Base-by-base conservation (phyloP, 2,329 filamentous ascomycete genomes). In the Talaromyces verruculosus region DNA sequence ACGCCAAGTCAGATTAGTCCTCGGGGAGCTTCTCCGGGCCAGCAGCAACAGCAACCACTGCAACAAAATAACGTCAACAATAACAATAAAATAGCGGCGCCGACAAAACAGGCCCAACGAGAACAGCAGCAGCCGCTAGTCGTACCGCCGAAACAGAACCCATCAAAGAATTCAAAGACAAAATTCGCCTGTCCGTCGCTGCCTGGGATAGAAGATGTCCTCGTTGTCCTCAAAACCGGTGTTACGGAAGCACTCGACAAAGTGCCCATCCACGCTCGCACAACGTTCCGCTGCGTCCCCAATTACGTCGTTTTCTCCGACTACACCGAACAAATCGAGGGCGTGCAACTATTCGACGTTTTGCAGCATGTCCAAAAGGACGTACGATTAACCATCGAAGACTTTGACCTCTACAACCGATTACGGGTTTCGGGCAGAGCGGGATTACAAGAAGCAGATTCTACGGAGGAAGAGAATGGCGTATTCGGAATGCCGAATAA, bases 261-360 rank as follows among this genome's bases (percentile, higher is more conserved):
- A 71, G 79, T 88, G 2, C 84, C 85, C 1, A 74, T 81, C 2
- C 85, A 87, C 69, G 80, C 87, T 66, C 73, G 79, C 61, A 85
- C 84, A 1, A 85, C 84, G 0, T 78, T 88, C 22, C 78, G 79
- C 68, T 88, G 86, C 75, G 80, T 85, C 49, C 82, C 84, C 37
- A 77, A 86, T 72, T 84, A 82, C 62, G 80, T 83, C 61, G 83
- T 88, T 70, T 87, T 86, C 75, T 88, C 85, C 67, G 86, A 88
- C 73, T 84, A 84, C 63, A 80, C 82, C 30, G 82, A 85, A 72
- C 74, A 80, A 8, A 82, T 87, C 58, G 77, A 80, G 11, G 84
- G 84, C 35, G 77, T 83, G 51, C 77, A 77, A 17, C 74, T 85
- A 37, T 74, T 85, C 71, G 83, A 87, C 72, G 83, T 81, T 25